Evolutionary conservation across 805 yeast genomes (phyloP), one percentile per base, ranked within the genome.

Genomic region (Starmerella stellata): DNA sequence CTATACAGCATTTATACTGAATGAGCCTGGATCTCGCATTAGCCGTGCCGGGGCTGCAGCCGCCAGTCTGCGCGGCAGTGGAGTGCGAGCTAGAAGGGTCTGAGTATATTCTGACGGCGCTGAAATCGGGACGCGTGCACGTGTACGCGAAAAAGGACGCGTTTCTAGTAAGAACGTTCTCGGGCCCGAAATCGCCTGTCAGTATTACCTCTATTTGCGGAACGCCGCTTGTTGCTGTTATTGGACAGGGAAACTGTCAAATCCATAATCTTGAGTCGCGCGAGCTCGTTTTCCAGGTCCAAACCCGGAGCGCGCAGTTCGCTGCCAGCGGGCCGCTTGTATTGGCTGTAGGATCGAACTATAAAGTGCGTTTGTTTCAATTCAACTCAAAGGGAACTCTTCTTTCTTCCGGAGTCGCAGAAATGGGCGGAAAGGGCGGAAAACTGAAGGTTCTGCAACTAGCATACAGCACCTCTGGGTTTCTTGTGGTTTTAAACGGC

Each of bases 191-290:
- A 13, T 19, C 20, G 16, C 34, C 40, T 5, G 27, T 36, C 4
- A 31, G 14, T 14, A 13, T 45, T 7, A 33, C 34, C 15, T 37
- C 31, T n/a, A 9, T 44, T 9, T 45, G 43, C 13, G 29, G 24
- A 15, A 35, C 45, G 13, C 38, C 42, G 8, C 37, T 38, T 16
- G 37, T 46, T 4, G 46, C 48, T 16, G 40, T 31, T 7, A 27
- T 44, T 13, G 24, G 38, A 13, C 34, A 42, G n/a, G 30, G 29
- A 13, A 24, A 31, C 5, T 48, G 50, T 23, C 11, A 36, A 4
- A 38, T 46, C 14, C 43, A 44, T 38, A 27, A 46, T 23, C 34
- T 45, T 2, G 36, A n/a, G n/a, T 35, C 49, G 31, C 44, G 50
- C 25, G 28, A 34, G 18, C 13, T 20, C 5, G 30, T 28, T 7